phyloP scores from a whole-genome alignment of 1,284 basidiomycete species.

The Boletus smithii region DNA sequence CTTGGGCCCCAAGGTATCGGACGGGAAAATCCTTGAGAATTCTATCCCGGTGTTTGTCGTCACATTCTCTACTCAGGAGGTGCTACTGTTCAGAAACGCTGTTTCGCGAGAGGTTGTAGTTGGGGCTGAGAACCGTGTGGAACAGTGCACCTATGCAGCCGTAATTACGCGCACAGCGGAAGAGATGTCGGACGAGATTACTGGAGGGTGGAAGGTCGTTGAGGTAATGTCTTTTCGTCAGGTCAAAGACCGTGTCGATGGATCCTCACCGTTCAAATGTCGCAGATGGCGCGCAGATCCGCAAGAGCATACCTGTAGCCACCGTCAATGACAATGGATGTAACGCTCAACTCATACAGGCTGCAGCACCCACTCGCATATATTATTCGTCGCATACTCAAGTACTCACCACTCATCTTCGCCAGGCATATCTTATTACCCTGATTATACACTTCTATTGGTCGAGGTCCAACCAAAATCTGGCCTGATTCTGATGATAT shows the following conservation, averaged over 20 bases:
- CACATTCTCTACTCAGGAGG: constrained; percentile 91
- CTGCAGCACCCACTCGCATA: constrained; percentile 10
- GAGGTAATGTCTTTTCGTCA: constrained; percentile 54
- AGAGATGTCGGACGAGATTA: constrained; percentile 87
- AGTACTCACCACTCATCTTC: constrained; percentile 32
- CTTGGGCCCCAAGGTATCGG: constrained; percentile 52
- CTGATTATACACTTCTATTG: constrained; percentile 24
- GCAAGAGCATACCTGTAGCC: constrained; percentile 37
- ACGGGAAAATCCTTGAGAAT: constrained; percentile 88
- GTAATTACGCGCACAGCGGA: constrained; percentile 86
- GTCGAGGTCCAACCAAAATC: not conserved
- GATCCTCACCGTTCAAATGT: constrained; percentile 5
- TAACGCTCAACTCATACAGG: constrained; percentile 1
- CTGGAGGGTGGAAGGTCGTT: constrained; percentile 97
- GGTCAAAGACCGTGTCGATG: not conserved
- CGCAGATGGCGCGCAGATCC: constrained; percentile 39
- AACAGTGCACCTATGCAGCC: constrained; percentile 91
- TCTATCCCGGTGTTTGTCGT: constrained; percentile 91
- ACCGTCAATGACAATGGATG: not conserved
- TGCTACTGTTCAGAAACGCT: constrained; percentile 87
- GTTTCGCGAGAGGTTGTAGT: constrained; percentile 84
- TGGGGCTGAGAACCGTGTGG: constrained; percentile 86
- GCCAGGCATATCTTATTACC: constrained; percentile 29
- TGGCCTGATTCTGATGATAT: not conserved
- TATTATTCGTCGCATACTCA: constrained; percentile 23